Conservation (phyloP, 768 basidiomycete species). For the Boletus fagicola region DNA sequence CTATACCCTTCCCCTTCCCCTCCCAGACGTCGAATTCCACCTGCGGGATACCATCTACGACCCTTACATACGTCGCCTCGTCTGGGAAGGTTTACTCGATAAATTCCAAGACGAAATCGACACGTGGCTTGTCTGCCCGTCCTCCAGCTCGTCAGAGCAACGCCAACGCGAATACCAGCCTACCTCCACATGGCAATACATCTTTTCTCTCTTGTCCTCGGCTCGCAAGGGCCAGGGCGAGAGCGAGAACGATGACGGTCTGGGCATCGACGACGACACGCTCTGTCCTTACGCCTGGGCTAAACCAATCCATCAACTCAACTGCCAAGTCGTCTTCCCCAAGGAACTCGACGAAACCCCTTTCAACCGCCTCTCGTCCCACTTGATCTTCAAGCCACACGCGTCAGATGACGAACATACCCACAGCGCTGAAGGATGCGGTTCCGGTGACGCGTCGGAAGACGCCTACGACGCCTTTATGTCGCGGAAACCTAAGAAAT, state of each 20-base stretch:
- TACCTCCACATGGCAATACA: constrained; percentile 29
- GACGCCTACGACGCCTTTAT: not conserved
- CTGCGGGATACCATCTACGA: constrained; percentile 84
- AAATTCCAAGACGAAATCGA: constrained; percentile 62
- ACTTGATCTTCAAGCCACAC: not conserved
- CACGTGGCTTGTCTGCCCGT: constrained; percentile 69
- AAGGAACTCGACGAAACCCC: constrained; percentile 50
- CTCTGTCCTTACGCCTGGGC: constrained; percentile 84
- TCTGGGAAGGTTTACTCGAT: constrained; percentile 78
- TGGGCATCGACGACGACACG: constrained; percentile 49
- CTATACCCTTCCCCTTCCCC: constrained; percentile 74
- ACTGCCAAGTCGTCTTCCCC: constrained; percentile 85
- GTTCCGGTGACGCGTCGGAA: not conserved
- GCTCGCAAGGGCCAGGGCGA: not conserved
- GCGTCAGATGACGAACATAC: not conserved
- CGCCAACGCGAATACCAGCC: constrained; percentile 5
- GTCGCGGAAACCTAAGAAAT: constrained; percentile 12
- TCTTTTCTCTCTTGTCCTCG: constrained; percentile 11
- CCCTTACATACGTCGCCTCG: constrained; percentile 79
- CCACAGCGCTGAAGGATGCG: not conserved
- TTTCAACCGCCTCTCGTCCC: constrained; percentile 34
- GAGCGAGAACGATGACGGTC: constrained; percentile 16
- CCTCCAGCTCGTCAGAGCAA: constrained; percentile 3
- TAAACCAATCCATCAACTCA: constrained; percentile 65
- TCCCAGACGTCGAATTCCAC: constrained; percentile 58